Percentiles rank a stretch among this genome's conserved stretches.
These are phyloP conservation scores for Xerocomus potaroensis DNA, from an alignment of 768 basidiomycete genomes.

Conservation along the genomic window DNA sequence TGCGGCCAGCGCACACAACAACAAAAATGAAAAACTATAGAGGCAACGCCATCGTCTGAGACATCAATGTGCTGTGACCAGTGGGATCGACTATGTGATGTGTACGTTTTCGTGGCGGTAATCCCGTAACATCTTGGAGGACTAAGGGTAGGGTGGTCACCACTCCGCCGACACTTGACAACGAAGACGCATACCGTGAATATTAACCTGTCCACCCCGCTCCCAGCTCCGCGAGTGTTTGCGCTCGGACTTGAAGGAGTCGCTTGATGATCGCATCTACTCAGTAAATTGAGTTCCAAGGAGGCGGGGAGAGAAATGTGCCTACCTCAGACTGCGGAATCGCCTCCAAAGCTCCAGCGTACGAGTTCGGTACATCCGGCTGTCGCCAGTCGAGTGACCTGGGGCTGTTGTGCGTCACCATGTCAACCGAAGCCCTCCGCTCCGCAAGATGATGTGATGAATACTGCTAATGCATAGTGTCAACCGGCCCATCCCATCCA, in stretches of 20 bases:
- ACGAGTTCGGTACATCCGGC: slow-evolving; percentile 29
- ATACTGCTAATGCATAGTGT: slow-evolving; percentile 24
- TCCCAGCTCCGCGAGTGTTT: slow-evolving; percentile 67
- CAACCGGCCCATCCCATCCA: slow-evolving; percentile 15
- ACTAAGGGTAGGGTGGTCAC: slow-evolving; percentile 15
- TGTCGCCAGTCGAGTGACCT: slow-evolving; percentile 33
- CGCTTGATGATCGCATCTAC: slow-evolving; percentile 36
- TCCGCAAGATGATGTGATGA: slow-evolving; percentile 32
- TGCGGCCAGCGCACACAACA: slow-evolving; percentile 16
- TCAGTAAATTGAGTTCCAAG: slow-evolving; percentile 29
- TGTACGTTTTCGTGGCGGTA: slow-evolving; percentile 57
- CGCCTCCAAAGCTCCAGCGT: slow-evolving; percentile 25
- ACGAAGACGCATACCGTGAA: slow-evolving; percentile 22
- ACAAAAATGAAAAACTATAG: slow-evolving; percentile 40
- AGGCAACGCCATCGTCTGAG: slow-evolving; percentile 53
- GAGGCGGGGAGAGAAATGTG: slow-evolving; percentile 9
- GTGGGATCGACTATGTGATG: slow-evolving; percentile 63
- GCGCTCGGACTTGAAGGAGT: slow-evolving; percentile 39
- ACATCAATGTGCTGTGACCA: slow-evolving; percentile 48
- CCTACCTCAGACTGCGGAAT: slow-evolving; percentile 34
- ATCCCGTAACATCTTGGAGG: slow-evolving; percentile 46
- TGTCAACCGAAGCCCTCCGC: slow-evolving; percentile 29
- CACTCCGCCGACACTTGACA: slow-evolving; percentile 8
- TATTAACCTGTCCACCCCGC: slow-evolving; percentile 37
- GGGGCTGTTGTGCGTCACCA: slow-evolving; percentile 33